These are phyloP conservation scores for Diaporthe ampelina DNA, from an alignment of 2,329 filamentous ascomycete genomes.

Conservation along the genomic window DNA sequence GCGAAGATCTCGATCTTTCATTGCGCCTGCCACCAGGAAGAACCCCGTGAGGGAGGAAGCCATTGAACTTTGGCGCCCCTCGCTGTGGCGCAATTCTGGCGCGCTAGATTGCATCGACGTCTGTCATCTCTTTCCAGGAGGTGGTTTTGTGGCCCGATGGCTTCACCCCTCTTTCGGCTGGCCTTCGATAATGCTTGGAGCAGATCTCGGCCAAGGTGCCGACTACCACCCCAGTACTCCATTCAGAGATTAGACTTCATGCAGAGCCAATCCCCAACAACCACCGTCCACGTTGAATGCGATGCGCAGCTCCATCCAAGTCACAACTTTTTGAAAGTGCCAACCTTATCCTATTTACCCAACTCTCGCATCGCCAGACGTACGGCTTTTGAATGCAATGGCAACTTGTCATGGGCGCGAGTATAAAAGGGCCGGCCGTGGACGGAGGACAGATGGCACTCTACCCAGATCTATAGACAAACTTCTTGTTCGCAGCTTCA, in stretches of 20 bases:
- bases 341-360: neutral
- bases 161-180: conserved; percentile 2
- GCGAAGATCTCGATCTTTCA: conserved; percentile 3
- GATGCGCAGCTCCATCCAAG: conserved; percentile 11
- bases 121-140: neutral
- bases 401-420: neutral
- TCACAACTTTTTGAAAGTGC: conserved; percentile 13
- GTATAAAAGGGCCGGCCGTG: conserved; percentile 13
- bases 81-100: neutral
- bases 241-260: conserved; percentile 27
- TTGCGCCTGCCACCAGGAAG: neutral
- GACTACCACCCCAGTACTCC: neutral
- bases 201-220: conserved; percentile 28
- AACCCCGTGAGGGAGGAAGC: neutral
- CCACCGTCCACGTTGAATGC: neutral
- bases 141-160: neutral
- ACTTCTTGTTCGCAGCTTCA: neutral
- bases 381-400: neutral
- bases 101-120: neutral
- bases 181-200: conserved; percentile 21
- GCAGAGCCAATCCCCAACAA: conserved; percentile 22
- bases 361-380: neutral
- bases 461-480: neutral
- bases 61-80: conserved; percentile 19
- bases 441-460: too few relatives aligned